phyloP scores from a whole-genome alignment of 1,139 yeast genomes.

The Nadsonia starkeyi-henricii region DNA sequence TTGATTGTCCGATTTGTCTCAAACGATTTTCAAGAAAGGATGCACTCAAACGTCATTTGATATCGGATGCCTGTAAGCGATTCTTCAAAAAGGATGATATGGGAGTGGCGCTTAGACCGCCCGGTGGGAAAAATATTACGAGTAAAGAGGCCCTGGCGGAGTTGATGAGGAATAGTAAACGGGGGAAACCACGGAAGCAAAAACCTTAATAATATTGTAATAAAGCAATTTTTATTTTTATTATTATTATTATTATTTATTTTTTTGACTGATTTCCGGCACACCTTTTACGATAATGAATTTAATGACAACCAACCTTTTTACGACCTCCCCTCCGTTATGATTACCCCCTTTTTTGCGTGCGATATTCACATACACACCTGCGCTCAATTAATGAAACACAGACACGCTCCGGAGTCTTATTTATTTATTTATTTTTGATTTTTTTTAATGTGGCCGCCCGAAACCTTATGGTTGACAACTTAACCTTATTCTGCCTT shows the following conservation, averaged over 20 bases:
- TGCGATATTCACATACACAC: too few species aligned
- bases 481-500: too few species aligned
- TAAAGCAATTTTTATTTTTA: neutral
- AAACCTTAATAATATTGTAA: neutral
- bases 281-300: too few species aligned
- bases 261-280: too few species aligned
- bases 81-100: neutral
- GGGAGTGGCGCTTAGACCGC: neutral
- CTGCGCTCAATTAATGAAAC: too few species aligned
- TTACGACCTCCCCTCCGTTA: too few species aligned
- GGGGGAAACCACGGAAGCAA: neutral
- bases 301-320: too few species aligned
- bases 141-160: neutral
- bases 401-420: too few species aligned
- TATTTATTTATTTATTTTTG: too few species aligned
- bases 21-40: conserved; percentile 6
- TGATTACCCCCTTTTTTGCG: too few species aligned
- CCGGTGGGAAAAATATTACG: neutral
- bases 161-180: neutral
- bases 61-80: conserved; percentile 7
- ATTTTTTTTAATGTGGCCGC: too few species aligned
- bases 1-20: conserved; percentile 6
- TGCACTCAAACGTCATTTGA: conserved; percentile 6
- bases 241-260: neutral
- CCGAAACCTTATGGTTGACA: too few species aligned